Percentiles rank a stretch among this genome's conserved stretches.
phyloP scores from a whole-genome alignment of 768 basidiomycete species.

The Trametes maxima region DNA sequence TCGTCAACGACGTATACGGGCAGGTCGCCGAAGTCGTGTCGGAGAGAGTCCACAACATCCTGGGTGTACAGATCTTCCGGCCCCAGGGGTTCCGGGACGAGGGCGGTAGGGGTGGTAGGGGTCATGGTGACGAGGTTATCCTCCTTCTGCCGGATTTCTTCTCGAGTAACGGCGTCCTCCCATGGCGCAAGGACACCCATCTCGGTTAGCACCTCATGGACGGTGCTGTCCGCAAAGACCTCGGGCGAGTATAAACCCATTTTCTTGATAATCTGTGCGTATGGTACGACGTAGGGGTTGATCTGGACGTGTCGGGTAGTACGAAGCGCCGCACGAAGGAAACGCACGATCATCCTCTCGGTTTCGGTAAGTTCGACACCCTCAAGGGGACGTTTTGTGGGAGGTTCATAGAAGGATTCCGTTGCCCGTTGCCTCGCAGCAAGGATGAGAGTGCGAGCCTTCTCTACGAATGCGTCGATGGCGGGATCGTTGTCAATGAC shows the following conservation, averaged over 20 bases:
- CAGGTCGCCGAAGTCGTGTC: slow-evolving; percentile 84
- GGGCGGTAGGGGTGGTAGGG: not conserved
- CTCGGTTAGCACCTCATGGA: slow-evolving; percentile 59
- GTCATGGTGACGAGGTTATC: not conserved
- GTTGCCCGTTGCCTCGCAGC: slow-evolving; percentile 34
- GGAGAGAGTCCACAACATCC: slow-evolving; percentile 69
- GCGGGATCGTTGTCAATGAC: slow-evolving; percentile 41
- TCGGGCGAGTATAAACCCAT: slow-evolving; percentile 42
- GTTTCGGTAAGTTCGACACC: slow-evolving; percentile 48
- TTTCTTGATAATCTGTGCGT: slow-evolving; percentile 59
- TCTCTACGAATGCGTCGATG: slow-evolving; percentile 52
- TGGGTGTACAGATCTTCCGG: slow-evolving; percentile 63
- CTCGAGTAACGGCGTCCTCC: slow-evolving; percentile 53
- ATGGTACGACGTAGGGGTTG: slow-evolving; percentile 60
- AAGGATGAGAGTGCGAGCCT: slow-evolving; percentile 47
- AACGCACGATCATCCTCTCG: slow-evolving; percentile 60
- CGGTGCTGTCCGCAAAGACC: slow-evolving; percentile 35
- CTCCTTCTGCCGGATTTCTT: not conserved
- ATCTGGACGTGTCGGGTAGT: slow-evolving; percentile 50
- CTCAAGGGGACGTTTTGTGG: slow-evolving; percentile 33
- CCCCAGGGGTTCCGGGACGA: slow-evolving; percentile 42
- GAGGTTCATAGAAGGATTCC: slow-evolving; percentile 36
- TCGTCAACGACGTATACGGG: slow-evolving; percentile 91
- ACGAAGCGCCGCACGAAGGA: slow-evolving; percentile 58
- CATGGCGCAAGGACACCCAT: slow-evolving; percentile 80